Evolutionary conservation across 345 rosid genomes (phyloP), one percentile per base, ranked within the genome.

Genomic region (Moricandia moricandioides): DNA sequence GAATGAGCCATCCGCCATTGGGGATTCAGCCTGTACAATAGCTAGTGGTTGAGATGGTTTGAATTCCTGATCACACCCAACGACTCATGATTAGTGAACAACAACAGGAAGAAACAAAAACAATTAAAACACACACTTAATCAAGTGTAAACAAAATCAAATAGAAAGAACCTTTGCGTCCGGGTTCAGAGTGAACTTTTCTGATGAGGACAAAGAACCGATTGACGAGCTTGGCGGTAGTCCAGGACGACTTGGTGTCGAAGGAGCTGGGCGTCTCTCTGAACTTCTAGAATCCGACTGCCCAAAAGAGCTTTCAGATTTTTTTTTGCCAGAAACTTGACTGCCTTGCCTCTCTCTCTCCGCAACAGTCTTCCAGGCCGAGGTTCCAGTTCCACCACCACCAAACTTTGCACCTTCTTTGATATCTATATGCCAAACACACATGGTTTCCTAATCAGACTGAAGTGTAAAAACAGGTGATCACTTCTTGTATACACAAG

Each of bases 201-300:
- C 97, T 65, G 96, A 86, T 65, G 98, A 85, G 30, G 68, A 34
- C 51, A 87, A 70, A 45, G 94, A 92, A 31, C 94, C 92, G 67
- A 89, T 35, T 65, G 97, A 89, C 34, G 97, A 92, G 84, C 91
- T 89, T 75, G 98, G 94, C 29, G 96, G 85, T 79, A 91, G 63
- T 64, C 78, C 88, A 79, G 89, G 80, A 73, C 77, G 84, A 79
- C 76, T 82, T 71, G 87, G 59, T 71, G 86, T 83, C 62, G 85
- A 76, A 45, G 66, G 79, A 24, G 75, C 71, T 72, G 82, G 79
- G 58, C 72, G 43, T 16, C 43, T 62, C 47, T 88, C 97, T 72
- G 89, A 89, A 79, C 70, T 81, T 65, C 89, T 84, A 17, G 95
- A 87, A 57, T 86, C 74, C 35, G 93, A 88, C 74, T 73, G 87